phyloP scores from a whole-genome alignment of 1,284 basidiomycete species.

The Leccinum proliferum region DNA sequence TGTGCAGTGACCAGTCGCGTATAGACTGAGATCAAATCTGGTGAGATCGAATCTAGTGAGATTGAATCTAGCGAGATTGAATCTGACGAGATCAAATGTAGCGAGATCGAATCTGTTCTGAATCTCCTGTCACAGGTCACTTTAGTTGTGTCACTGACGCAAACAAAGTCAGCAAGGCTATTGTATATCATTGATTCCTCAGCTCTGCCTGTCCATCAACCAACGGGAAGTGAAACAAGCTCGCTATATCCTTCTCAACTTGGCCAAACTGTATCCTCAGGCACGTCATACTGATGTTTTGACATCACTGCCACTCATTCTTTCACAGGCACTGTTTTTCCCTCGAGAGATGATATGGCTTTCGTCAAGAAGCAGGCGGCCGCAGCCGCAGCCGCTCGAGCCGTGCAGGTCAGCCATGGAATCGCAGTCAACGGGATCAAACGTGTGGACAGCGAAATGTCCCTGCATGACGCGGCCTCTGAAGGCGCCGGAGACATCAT shows the following conservation, averaged over 20 bases:
- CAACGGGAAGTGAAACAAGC: slow-evolving; percentile 94
- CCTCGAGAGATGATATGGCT: slow-evolving; percentile 85
- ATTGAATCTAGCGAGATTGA: too few relatives aligned
- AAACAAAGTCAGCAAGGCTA: slow-evolving; percentile 35
- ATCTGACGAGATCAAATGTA: too few relatives aligned
- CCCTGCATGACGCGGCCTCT: slow-evolving; percentile 30
- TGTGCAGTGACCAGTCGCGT: too few relatives aligned
- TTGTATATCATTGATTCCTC: slow-evolving; percentile 98
- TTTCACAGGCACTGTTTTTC: slow-evolving; percentile 86
- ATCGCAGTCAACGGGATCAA: slow-evolving; percentile 23
- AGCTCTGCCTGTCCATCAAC: slow-evolving; percentile 88
- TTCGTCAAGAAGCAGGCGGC: slow-evolving; percentile 43
- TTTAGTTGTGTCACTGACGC: too few relatives aligned
- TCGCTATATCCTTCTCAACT: slow-evolving; percentile 81
- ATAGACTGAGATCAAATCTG: too few relatives aligned
- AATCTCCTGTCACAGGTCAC: too few relatives aligned
- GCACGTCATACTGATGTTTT: slow-evolving; percentile 38
- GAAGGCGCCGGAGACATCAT: slow-evolving; percentile 26
- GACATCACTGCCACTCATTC: slow-evolving; percentile 10
- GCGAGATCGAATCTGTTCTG: too few relatives aligned
- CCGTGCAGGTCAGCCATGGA: slow-evolving; percentile 22
- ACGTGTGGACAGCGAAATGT: slow-evolving; percentile 25
- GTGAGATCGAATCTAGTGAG: too few relatives aligned
- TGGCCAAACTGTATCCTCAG: slow-evolving; percentile 94
- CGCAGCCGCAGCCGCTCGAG: slow-evolving; percentile 33